Percentiles rank a stretch among this genome's conserved stretches.
Evolutionary conservation across 305 asterid genomes (phyloP).

Genomic region (Fraxinus sp.): DNA sequence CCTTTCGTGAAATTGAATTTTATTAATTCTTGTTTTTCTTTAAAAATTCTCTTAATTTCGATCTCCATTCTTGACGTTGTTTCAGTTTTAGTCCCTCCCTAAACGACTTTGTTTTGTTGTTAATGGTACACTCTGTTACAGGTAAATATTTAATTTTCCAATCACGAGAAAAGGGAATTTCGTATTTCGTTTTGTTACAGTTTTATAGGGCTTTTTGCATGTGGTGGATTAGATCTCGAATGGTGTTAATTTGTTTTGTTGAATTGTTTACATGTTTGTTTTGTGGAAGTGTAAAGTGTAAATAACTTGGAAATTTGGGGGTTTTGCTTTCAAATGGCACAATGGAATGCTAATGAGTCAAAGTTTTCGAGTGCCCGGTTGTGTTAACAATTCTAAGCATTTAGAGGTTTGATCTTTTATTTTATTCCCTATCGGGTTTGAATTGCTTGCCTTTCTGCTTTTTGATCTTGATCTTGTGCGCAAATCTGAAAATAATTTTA

Average conservation of each 20-base stretch:
- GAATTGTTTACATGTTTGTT: constrained; percentile 21
- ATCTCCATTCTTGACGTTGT: constrained; percentile 36
- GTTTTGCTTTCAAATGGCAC: constrained; percentile 18
- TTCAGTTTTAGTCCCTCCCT: constrained; percentile 21
- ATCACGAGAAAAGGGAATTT: constrained; percentile 26
- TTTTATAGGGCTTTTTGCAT: constrained; percentile 37
- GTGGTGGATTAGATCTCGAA: constrained; percentile 41
- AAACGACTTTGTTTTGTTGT: constrained; percentile 23
- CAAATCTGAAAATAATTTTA: constrained; percentile 17
- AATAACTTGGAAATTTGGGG: constrained; percentile 29
- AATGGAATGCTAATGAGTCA: neutral
- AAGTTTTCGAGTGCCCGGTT: neutral
- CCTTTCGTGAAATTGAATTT: constrained; percentile 9
- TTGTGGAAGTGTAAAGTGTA: constrained; percentile 27
- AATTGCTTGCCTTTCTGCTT: neutral
- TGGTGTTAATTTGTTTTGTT: constrained; percentile 22
- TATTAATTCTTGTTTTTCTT: constrained; percentile 18
- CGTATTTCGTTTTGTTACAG: constrained; percentile 22
- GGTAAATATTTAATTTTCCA: constrained; percentile 31
- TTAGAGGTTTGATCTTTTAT: neutral
- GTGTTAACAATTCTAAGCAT: neutral
- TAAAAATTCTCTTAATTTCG: constrained; percentile 28
- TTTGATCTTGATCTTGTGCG: neutral
- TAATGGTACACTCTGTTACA: constrained; percentile 31
- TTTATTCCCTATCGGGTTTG: neutral